Percentiles rank a stretch among this genome's conserved stretches.
These are phyloP conservation scores for Cyberlindnera maclurae DNA, from an alignment of 805 yeast species.

Conservation along the genomic window DNA sequence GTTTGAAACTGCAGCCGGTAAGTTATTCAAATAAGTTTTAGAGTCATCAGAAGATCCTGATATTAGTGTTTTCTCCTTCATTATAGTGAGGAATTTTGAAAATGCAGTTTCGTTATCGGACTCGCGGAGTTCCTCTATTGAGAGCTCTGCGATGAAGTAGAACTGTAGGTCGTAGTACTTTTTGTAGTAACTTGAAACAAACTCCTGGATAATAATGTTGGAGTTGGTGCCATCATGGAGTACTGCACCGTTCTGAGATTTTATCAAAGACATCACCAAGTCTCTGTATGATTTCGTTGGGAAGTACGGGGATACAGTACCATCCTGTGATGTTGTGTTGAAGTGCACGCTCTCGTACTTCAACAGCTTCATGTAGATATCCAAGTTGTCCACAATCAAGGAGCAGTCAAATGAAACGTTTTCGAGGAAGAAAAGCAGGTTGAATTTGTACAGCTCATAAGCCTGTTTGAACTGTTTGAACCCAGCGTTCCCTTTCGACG, in stretches of 20 bases:
- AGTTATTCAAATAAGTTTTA: constrained; percentile 33
- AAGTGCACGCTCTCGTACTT: constrained; percentile 48
- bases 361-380: constrained; percentile 47
- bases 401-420: constrained; percentile 36
- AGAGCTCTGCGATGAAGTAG: constrained; percentile 53
- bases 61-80: constrained; percentile 28
- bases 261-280: constrained; percentile 32
- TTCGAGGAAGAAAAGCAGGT: constrained; percentile 36
- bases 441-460: constrained; percentile 46
- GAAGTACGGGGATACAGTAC: constrained; percentile 43
- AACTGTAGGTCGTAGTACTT: constrained; percentile 73
- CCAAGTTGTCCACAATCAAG: constrained; percentile 44
- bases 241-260: constrained; percentile 30
- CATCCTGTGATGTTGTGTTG: constrained; percentile 32
- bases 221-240: constrained; percentile 41
- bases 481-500: constrained; percentile 37
- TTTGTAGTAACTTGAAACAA: constrained; percentile 44
- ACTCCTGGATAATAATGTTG: constrained; percentile 46
- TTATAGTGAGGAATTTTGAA: constrained; percentile 33
- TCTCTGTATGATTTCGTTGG: constrained; percentile 47
- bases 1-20: constrained; percentile 39
- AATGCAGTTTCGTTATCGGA: constrained; percentile 14
- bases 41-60: constrained; percentile 28
- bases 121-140: constrained; percentile 16
- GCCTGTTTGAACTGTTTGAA: constrained; percentile 56